phyloP scores from a whole-genome alignment of 805 yeast species.

The Sugiyamaella boreocaroliniensis region DNA sequence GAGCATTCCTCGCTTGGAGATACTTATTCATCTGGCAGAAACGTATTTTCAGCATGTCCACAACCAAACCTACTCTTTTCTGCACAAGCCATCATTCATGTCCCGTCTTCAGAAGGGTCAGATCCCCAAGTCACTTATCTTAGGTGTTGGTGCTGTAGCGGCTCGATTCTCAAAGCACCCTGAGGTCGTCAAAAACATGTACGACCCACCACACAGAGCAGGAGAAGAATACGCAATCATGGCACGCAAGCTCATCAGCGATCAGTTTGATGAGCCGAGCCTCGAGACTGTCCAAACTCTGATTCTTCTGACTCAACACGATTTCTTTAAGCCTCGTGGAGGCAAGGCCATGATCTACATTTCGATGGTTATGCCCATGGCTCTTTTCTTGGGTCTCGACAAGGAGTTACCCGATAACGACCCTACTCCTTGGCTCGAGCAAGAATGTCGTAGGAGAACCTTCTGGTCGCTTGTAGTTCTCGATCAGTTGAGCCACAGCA shows the following conservation, averaged over 20 bases:
- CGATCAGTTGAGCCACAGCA: slow-evolving; percentile 31
- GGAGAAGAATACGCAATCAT: slow-evolving; percentile 18
- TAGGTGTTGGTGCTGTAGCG: slow-evolving; percentile 31
- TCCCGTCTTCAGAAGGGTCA: slow-evolving; percentile 23
- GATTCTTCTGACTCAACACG: slow-evolving; percentile 30
- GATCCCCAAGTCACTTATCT: slow-evolving; percentile 26
- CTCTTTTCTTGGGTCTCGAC: slow-evolving; percentile 28
- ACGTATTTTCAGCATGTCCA: slow-evolving; percentile 30
- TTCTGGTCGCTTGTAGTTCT: slow-evolving; percentile 33
- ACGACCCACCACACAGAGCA: slow-evolving; percentile 6
- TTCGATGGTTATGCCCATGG: slow-evolving; percentile 32
- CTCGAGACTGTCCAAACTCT: slow-evolving; percentile 32
- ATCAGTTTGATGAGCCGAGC: slow-evolving; percentile 24
- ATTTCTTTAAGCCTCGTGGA: slow-evolving; percentile 30
- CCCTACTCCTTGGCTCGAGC: slow-evolving; percentile 26
- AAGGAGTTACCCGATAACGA: slow-evolving; percentile 17
- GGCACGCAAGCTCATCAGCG: slow-evolving; percentile 16
- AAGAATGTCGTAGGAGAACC: slow-evolving; percentile 30
- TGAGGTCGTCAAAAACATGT: slow-evolving; percentile 15
- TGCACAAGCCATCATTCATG: slow-evolving; percentile 30
- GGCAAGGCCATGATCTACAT: slow-evolving; percentile 33
- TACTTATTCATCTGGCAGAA: slow-evolving; percentile 29
- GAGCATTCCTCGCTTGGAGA: slow-evolving; percentile 15
- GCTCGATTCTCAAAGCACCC: slow-evolving; percentile 34
- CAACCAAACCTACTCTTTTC: slow-evolving; percentile 31